These are phyloP conservation scores for Cladosporium colombiae DNA, from an alignment of 2,329 filamentous ascomycete species.

Conservation along the genomic window DNA sequence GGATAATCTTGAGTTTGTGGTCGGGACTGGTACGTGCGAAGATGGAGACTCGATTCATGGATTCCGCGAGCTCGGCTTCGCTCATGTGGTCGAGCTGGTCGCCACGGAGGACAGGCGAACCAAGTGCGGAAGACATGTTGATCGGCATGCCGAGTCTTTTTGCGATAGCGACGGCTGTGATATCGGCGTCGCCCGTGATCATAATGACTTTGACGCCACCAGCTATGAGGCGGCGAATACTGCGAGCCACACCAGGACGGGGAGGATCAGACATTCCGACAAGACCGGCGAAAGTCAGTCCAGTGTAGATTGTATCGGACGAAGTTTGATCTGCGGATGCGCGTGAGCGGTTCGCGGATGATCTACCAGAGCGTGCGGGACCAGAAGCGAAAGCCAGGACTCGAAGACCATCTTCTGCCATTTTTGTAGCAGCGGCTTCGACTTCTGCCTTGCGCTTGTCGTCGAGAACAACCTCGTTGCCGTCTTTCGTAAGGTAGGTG, in stretches of 20 bases:
- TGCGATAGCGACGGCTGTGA: slow-evolving; percentile 90
- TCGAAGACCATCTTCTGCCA: slow-evolving; percentile 86
- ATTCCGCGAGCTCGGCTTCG: slow-evolving; percentile 77
- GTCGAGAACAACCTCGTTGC: slow-evolving; percentile 83
- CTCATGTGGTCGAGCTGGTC: slow-evolving; percentile 94
- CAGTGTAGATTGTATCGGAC: slow-evolving; percentile 61
- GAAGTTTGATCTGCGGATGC: slow-evolving; percentile 33
- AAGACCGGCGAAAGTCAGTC: slow-evolving; percentile 84
- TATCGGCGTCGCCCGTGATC: slow-evolving; percentile 97
- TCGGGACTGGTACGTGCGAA: slow-evolving; percentile 96
- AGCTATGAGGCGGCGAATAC: slow-evolving; percentile 85
- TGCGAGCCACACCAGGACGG: slow-evolving; percentile 81
- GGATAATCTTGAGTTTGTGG: slow-evolving; percentile 96
- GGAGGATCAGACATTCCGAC: slow-evolving; percentile 98
- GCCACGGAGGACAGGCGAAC: slow-evolving; percentile 76
- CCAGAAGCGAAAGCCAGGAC: slow-evolving; percentile 95
- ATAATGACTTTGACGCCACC: slow-evolving; percentile 97
- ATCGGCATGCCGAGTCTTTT: slow-evolving; percentile 94
- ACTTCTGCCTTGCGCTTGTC: slow-evolving; percentile 72
- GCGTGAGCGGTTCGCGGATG: slow-evolving; percentile 29
- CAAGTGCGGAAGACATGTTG: slow-evolving; percentile 57
- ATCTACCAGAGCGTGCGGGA: slow-evolving; percentile 44
- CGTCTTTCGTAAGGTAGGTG: slow-evolving; percentile 83
- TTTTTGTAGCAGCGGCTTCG: slow-evolving; percentile 74
- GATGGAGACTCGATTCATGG: slow-evolving; percentile 85